Base-by-base conservation (phyloP, 176 grass and related monocot genomes). In the Elaeis guineensis region DNA sequence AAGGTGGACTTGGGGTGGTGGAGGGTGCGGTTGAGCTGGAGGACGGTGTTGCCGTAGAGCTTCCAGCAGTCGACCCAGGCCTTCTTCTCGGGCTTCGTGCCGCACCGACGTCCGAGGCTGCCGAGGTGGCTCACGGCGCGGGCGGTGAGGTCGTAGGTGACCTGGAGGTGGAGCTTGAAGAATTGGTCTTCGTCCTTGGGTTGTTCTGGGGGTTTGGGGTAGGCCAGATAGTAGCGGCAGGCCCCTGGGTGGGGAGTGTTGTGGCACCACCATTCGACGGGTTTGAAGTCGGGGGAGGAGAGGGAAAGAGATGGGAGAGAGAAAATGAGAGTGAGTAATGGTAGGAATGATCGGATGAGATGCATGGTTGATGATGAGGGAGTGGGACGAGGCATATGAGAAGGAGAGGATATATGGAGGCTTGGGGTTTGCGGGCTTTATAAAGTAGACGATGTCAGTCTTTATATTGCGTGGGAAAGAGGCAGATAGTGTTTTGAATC, bases 21-120 rank as follows among this genome's bases (percentile, higher is more conserved):
- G 18, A 82, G 58, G 20, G 72, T 82, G 49, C 73, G 73, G 66
- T 82, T 77, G 62, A 82, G 61, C 64, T 77, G 72, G 54, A 82
- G 49, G 21, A 32, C 55, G 64, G 72, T 61, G 69, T 76, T 67
- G 55, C 17, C 16, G 49, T 72, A 82, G 61, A 82, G 79, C 28
- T 73, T 71, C 79, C 73, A 82, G 57, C 79, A 82, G 61, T 82
- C 79, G 9, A 71, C 17, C 62, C 73, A 69, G 4, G 79, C 79
- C 2, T 51, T 55, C 23, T 54, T 49, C 79, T 65, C 73, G 1
- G 16, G 51, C 17, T 61, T 19, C 17, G 52, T 29, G 25, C 59
- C 44, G 62, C 80, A 83, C 16, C 64, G 25, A 2, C 30, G 17
- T 51, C 69, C 69, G 5, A 72, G 59, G 24, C 63, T 29, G 24